Conservation (phyloP, 2,329 filamentous ascomycete species). For the Stylonectria norvegica region DNA sequence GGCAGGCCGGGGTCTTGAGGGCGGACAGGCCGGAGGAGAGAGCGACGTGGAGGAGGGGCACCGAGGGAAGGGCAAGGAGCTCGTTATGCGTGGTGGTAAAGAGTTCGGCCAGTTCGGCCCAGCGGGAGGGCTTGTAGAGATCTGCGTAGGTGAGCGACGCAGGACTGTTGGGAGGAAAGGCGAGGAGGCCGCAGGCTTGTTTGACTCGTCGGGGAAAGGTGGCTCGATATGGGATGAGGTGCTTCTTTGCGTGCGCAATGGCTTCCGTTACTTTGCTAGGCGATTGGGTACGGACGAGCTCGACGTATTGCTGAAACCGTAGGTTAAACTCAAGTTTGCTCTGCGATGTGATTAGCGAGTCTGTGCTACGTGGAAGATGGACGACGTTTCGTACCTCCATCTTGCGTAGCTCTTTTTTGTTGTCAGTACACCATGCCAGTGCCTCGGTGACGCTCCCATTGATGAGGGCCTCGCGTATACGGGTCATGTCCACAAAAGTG, state of each 20-base stretch:
- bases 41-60: conserved; percentile 84
- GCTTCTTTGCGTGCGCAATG: conserved; percentile 76
- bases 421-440: conserved; percentile 86
- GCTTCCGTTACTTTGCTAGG: conserved; percentile 69
- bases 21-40: conserved; percentile 88
- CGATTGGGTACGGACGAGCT: conserved; percentile 70
- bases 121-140: conserved; percentile 71
- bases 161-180: conserved; percentile 57
- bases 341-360: conserved; percentile 37
- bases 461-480: conserved; percentile 70
- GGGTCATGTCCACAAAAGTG: conserved; percentile 79
- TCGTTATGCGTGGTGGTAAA: conserved; percentile 86
- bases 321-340: conserved; percentile 90
- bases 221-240: conserved; percentile 67
- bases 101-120: conserved; percentile 70
- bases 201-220: conserved; percentile 66
- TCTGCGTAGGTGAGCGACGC: conserved; percentile 42
- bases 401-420: conserved; percentile 88
- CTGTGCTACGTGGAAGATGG: background rate
- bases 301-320: conserved; percentile 90
- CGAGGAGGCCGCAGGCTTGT: conserved; percentile 76
- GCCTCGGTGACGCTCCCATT: conserved; percentile 72
- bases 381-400: conserved; percentile 58
- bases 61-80: conserved; percentile 76
- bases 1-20: conserved; percentile 92